Conservation (phyloP, 2,329 filamentous ascomycete species). For the Colletotrichum sp. region DNA sequence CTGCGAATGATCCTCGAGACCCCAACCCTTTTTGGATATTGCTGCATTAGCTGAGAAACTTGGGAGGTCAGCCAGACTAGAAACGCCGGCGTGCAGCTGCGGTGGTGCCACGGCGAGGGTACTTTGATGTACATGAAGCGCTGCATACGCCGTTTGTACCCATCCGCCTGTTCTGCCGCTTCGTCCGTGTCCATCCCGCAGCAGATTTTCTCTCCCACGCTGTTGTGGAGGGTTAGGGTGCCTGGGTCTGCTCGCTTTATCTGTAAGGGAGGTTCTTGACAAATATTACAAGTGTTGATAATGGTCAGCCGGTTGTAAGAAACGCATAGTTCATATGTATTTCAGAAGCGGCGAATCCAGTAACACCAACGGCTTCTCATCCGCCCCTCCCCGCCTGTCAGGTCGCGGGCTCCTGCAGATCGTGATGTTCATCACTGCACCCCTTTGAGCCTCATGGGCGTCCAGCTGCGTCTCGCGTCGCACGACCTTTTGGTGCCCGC, state of each 20-base stretch:
- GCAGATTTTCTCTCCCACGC: neutral
- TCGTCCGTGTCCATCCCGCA: neutral
- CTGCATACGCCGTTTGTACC: neutral
- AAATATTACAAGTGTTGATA: neutral
- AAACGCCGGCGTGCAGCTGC: slow-evolving; percentile 3
- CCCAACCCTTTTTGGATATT: slow-evolving; percentile 4
- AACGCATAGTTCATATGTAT: neutral
- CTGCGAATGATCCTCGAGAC: neutral
- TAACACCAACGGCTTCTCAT: neutral
- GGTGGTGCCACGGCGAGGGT: slow-evolving; percentile 3
- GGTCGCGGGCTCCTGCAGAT: slow-evolving; percentile 13
- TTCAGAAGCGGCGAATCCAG: neutral
- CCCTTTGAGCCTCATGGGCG: slow-evolving; percentile 16
- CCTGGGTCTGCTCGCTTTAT: neutral
- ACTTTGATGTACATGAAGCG: slow-evolving; percentile 1
- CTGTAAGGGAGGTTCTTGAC: neutral
- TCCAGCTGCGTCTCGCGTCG: slow-evolving; percentile 1
- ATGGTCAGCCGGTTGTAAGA: neutral
- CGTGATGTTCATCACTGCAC: neutral
- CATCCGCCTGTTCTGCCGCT: neutral
- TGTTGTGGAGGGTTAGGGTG: neutral
- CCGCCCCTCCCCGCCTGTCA: slow-evolving; percentile 15
- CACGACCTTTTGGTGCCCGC: neutral
- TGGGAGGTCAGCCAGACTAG: slow-evolving; percentile 9
- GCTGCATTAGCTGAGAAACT: slow-evolving; percentile 13